These are phyloP conservation scores for Psophocarpus tetragonolobus DNA, from an alignment of 306 rosid species.

Conservation along the genomic window DNA sequence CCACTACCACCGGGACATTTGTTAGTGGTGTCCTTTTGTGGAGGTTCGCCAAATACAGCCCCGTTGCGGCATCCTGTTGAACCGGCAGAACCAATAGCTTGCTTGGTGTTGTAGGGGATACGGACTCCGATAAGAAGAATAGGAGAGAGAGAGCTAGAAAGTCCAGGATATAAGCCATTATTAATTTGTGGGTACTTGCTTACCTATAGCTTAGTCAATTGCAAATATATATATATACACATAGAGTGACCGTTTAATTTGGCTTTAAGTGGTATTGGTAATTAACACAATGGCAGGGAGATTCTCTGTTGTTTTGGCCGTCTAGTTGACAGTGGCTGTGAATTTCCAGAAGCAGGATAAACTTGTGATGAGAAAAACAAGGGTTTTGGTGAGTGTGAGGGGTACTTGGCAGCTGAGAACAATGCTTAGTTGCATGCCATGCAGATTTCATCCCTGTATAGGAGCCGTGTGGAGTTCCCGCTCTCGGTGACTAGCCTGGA, in stretches of 20 bases:
- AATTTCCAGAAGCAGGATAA: background rate
- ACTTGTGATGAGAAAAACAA: constrained; percentile 10
- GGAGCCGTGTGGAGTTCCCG: constrained; percentile 27
- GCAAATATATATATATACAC: too few species aligned
- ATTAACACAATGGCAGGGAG: background rate
- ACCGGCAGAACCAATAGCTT: constrained; percentile 39
- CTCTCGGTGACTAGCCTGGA: background rate
- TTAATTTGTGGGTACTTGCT: too few species aligned
- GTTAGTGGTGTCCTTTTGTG: constrained; percentile 45
- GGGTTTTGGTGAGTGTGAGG: constrained; percentile 27
- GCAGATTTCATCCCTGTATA: background rate
- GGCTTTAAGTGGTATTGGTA: background rate
- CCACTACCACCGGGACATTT: constrained; percentile 43
- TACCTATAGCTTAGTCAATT: too few species aligned
- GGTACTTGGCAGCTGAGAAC: constrained; percentile 34
- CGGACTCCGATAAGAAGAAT: constrained; percentile 14
- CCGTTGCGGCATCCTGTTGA: constrained; percentile 35
- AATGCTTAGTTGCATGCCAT: constrained; percentile 28
- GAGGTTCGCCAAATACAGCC: constrained; percentile 53
- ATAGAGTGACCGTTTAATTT: too few species aligned
- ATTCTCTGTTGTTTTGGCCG: constrained; percentile 6
- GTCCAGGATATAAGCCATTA: constrained; percentile 30
- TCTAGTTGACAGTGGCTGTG: background rate
- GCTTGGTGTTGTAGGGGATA: too few species aligned
- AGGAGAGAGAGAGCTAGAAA: constrained; percentile 2